phyloP scores from a whole-genome alignment of 495 filamentous ascomycete species.

The Symbiotaphrina buchneri region DNA sequence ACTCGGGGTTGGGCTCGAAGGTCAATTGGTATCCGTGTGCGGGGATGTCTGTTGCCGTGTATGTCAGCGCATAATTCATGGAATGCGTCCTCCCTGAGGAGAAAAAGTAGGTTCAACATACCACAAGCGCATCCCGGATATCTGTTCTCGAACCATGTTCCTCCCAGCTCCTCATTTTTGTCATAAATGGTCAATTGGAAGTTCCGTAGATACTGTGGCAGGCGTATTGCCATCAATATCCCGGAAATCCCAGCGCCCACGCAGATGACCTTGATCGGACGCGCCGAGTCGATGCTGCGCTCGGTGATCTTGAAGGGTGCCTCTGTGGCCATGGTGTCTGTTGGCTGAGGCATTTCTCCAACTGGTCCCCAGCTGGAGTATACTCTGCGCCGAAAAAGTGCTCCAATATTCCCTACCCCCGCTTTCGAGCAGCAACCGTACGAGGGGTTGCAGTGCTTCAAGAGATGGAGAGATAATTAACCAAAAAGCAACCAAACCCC shows the following conservation, averaged over 20 bases:
- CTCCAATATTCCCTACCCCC: too few species aligned
- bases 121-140: conserved; percentile 22
- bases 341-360: too few species aligned
- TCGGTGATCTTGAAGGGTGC: too few species aligned
- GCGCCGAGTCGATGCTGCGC: not conserved
- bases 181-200: conserved; percentile 30
- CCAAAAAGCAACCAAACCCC: too few species aligned
- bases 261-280: conserved; percentile 22
- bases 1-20: conserved; percentile 41
- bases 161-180: conserved; percentile 30
- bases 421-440: too few species aligned
- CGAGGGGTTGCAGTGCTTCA: too few species aligned
- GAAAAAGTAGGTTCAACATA: not conserved
- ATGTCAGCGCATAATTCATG: not conserved
- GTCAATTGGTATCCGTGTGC: conserved; percentile 47
- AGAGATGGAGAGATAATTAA: too few species aligned
- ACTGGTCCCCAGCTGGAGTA: too few species aligned
- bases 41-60: conserved; percentile 26
- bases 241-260: conserved; percentile 22
- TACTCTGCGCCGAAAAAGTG: too few species aligned
- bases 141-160: conserved; percentile 32
- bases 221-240: conserved; percentile 22
- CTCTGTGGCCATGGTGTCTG: too few species aligned
- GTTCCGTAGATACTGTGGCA: conserved; percentile 23
- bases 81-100: not conserved